Conservation (phyloP, 129 eudicot species). For the Logfia minima region DNA sequence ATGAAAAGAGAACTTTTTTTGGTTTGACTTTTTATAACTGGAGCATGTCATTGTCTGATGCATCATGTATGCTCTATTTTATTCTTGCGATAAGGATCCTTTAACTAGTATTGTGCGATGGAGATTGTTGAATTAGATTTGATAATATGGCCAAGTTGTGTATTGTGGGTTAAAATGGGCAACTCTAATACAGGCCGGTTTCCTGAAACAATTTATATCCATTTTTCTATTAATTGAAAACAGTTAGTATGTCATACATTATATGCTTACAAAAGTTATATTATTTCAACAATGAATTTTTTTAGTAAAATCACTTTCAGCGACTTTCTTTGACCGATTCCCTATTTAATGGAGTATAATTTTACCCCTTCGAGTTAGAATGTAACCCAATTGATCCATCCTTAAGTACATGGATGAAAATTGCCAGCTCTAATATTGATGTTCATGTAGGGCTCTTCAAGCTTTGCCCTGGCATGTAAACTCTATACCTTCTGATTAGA, state of each 20-base stretch:
- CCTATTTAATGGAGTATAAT: not conserved
- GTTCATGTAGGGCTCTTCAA: not conserved
- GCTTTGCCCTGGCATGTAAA: not conserved
- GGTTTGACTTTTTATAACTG: slow-evolving; percentile 12
- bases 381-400: not conserved
- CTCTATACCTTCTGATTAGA: not conserved
- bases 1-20: not conserved
- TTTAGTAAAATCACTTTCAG: not conserved
- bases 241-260: not conserved
- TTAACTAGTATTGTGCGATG: not conserved
- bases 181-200: not conserved
- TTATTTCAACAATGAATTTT: not conserved
- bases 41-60: no score
- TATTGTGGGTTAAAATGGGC: not conserved
- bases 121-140: not conserved
- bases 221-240: no score
- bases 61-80: no score
- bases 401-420: not conserved
- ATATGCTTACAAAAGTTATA: not conserved
- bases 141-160: not conserved
- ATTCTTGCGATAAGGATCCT: not conserved
- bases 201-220: not conserved
- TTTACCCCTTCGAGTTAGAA: not conserved
- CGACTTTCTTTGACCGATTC: not conserved
- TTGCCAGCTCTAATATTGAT: not conserved